phyloP scores from a whole-genome alignment of 1,139 yeast species.

The Scheffersomyces titani region DNA sequence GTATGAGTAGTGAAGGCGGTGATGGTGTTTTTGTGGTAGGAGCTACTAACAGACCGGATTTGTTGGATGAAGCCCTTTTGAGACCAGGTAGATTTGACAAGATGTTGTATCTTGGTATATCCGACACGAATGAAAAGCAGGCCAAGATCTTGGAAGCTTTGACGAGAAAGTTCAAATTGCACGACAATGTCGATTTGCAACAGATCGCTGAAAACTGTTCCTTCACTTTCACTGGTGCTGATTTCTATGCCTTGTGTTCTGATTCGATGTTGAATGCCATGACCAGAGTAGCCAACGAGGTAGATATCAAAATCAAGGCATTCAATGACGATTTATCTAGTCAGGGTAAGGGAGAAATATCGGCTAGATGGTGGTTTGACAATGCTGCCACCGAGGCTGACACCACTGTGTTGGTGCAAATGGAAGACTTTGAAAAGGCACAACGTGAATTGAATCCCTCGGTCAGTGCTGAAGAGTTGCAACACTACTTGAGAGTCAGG shows the following conservation, averaged over 20 bases:
- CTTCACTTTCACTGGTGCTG: conserved; percentile 94
- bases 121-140: conserved; percentile 90
- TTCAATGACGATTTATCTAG: conserved; percentile 42
- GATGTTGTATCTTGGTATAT: conserved; percentile 88
- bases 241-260: conserved; percentile 91
- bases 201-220: conserved; percentile 74
- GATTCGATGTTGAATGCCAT: conserved; percentile 95
- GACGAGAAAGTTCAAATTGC: conserved; percentile 77
- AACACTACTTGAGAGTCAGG: conserved; percentile 76
- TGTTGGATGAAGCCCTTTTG: conserved; percentile 87
- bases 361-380: conserved; percentile 91
- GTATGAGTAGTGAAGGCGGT: conserved; percentile 77
- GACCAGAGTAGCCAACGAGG: conserved; percentile 81
- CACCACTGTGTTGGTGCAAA: conserved; percentile 64
- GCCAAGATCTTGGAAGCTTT: conserved; percentile 82
- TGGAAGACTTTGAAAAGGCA: conserved; percentile 76
- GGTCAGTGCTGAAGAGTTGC: conserved; percentile 84
- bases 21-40: conserved; percentile 94
- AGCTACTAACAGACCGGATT: conserved; percentile 94
- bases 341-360: conserved; percentile 42
- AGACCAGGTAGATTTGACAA: conserved; percentile 97
- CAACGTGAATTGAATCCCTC: conserved; percentile 73
- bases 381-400: conserved; percentile 71
- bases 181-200: conserved; percentile 58
- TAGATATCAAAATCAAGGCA: conserved; percentile 61